Evolutionary conservation across 2,329 filamentous ascomycete genomes (phyloP).

Genomic region (Fusarium abutilonis): DNA sequence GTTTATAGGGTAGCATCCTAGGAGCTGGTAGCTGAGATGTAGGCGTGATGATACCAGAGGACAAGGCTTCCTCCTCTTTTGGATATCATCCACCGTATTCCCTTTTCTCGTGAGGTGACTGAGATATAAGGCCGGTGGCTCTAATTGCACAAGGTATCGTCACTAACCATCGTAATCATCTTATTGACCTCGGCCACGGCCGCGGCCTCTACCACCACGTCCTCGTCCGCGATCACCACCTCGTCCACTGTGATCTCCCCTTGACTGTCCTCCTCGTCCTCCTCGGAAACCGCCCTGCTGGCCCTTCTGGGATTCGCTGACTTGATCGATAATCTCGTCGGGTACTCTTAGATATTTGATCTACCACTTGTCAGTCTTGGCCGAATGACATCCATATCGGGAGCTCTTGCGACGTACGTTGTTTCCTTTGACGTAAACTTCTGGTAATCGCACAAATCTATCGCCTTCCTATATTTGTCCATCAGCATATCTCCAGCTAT

Average conservation of each 20-base stretch:
- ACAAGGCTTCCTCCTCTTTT: slow-evolving; percentile 13
- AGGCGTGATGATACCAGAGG: slow-evolving; percentile 7
- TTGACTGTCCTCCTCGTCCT: slow-evolving; percentile 67
- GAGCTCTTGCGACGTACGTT: slow-evolving; percentile 71
- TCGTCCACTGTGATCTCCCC: slow-evolving; percentile 67
- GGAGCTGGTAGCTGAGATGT: slow-evolving; percentile 10
- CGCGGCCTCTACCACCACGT: slow-evolving; percentile 52
- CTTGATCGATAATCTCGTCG: slow-evolving; percentile 94
- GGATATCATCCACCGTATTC: slow-evolving; percentile 4
- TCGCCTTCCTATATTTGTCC: slow-evolving; percentile 77
- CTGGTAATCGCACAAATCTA: slow-evolving; percentile 89
- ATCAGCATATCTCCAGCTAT: slow-evolving; percentile 25
- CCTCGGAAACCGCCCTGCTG: slow-evolving; percentile 72
- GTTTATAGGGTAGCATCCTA: slow-evolving; percentile 14
- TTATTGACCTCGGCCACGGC: slow-evolving; percentile 50
- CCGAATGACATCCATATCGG: not conserved
- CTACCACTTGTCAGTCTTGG: slow-evolving; percentile 57
- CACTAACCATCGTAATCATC: slow-evolving; percentile 4
- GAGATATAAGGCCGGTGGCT: slow-evolving; percentile 1
- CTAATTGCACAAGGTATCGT: slow-evolving; percentile 14
- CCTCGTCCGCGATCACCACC: slow-evolving; percentile 59
- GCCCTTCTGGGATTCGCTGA: slow-evolving; percentile 89
- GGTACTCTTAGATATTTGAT: slow-evolving; percentile 98
- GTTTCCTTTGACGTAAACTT: slow-evolving; percentile 97
- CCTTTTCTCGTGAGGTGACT: slow-evolving; percentile 4